phyloP scores from a whole-genome alignment of 768 basidiomycete genomes.

The Lyophyllum atratum region DNA sequence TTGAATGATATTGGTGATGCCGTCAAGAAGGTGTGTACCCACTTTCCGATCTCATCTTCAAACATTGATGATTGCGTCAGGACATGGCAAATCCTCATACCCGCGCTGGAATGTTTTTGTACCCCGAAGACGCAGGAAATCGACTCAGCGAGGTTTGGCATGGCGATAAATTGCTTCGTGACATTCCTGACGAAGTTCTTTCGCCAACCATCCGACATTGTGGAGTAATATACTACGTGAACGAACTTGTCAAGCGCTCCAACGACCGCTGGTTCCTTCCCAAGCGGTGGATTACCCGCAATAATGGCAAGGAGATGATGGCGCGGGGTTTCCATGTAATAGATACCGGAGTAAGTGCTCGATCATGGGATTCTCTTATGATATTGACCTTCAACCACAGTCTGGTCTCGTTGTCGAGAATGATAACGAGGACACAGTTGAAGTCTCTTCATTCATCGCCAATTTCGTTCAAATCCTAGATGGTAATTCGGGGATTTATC shows the following conservation, averaged over 20 bases:
- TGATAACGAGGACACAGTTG: not conserved
- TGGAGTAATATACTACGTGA: constrained; percentile 23
- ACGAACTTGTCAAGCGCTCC: constrained; percentile 22
- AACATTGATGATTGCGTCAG: too few species aligned
- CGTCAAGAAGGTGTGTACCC: constrained; percentile 4
- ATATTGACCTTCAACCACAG: not conserved
- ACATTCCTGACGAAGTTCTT: constrained; percentile 25
- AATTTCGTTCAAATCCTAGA: not conserved
- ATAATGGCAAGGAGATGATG: not conserved
- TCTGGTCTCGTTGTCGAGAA: not conserved
- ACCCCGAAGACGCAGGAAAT: constrained; percentile 25
- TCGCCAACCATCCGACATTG: constrained; percentile 24
- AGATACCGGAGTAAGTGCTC: not conserved
- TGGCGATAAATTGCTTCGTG: constrained; percentile 28
- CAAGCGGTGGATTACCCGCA: not conserved
- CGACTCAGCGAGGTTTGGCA: constrained; percentile 27
- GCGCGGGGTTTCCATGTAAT: not conserved
- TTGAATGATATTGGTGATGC: constrained; percentile 9
- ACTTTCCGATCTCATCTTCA: not conserved
- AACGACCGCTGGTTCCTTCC: constrained; percentile 12
- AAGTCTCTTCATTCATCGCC: not conserved
- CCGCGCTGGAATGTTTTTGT: constrained; percentile 1
- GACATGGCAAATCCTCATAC: constrained; percentile 6
- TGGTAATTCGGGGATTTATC: not conserved
- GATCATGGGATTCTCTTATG: not conserved